phyloP scores from a whole-genome alignment of 148 eudicot genomes.

The Chenopodium suecicum region DNA sequence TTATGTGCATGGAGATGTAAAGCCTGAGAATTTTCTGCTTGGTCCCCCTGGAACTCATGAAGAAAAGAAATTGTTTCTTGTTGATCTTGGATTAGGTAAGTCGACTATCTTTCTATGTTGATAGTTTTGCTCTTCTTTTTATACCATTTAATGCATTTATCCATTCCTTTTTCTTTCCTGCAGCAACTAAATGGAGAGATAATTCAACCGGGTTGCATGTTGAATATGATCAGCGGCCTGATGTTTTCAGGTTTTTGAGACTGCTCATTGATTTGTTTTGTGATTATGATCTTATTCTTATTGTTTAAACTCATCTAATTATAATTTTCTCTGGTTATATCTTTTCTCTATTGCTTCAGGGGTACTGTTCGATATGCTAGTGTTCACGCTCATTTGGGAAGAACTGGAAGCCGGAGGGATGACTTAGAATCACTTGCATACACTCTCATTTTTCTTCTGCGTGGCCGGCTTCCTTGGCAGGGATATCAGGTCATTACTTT shows the following conservation, averaged over 20 bases:
- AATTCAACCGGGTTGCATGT: constrained; percentile 67
- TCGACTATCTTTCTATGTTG: background rate
- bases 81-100: constrained; percentile 89
- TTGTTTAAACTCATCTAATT: too few species aligned
- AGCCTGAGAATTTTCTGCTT: constrained; percentile 95
- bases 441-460: constrained; percentile 84
- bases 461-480: constrained; percentile 97
- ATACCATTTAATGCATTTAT: background rate
- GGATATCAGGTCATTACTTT: constrained; percentile 60
- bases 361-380: constrained; percentile 97
- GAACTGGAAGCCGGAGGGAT: constrained; percentile 94
- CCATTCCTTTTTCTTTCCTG: constrained; percentile 13
- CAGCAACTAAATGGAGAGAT: constrained; percentile 86
- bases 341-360: constrained; percentile 40
- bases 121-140: background rate
- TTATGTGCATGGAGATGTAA: constrained; percentile 94
- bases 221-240: constrained; percentile 92
- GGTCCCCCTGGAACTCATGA: constrained; percentile 82
- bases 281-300: too few species aligned
- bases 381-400: constrained; percentile 96
- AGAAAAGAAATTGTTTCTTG: constrained; percentile 83
- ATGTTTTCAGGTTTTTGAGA: constrained; percentile 68
- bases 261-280: background rate
- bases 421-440: constrained; percentile 96
- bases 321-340: background rate